A percentile compares a stretch with the other conserved stretches of the same genome.
phyloP scores from a whole-genome alignment of 805 yeast species.

The Debaryomyces hansenii region DNA sequence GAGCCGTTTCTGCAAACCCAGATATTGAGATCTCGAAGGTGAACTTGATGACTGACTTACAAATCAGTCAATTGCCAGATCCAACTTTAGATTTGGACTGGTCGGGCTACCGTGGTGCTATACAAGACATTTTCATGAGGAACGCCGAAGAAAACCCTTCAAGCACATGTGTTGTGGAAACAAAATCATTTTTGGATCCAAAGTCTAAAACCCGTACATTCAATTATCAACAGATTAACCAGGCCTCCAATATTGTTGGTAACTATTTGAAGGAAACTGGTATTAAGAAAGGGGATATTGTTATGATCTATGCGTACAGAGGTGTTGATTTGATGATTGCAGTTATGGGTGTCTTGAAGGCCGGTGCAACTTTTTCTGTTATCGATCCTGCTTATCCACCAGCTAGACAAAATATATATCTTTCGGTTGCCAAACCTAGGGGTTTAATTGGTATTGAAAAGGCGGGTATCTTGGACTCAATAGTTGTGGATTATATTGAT shows the following conservation, averaged over 20 bases:
- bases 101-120: constrained; percentile 90
- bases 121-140: constrained; percentile 89
- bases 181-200: constrained; percentile 65
- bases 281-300: constrained; percentile 87
- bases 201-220: constrained; percentile 64
- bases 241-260: constrained; percentile 91
- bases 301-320: constrained; percentile 96
- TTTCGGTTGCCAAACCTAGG: constrained; percentile 89
- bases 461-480: constrained; percentile 79
- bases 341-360: constrained; percentile 96
- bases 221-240: constrained; percentile 83
- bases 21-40: constrained; percentile 55
- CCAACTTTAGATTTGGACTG: constrained; percentile 88
- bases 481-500: constrained; percentile 76
- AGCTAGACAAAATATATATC: constrained; percentile 90
- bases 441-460: constrained; percentile 88
- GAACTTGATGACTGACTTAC: constrained; percentile 68
- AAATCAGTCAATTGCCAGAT: constrained; percentile 68
- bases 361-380: constrained; percentile 98
- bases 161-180: constrained; percentile 89
- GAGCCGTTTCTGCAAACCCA: constrained; percentile 34
- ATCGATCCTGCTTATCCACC: constrained; percentile 99
- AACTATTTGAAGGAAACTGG: constrained; percentile 82
- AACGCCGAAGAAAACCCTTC: constrained; percentile 87
- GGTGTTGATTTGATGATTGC: constrained; percentile 97